These are phyloP conservation scores for Populus simonii DNA, from an alignment of 345 rosid species.

Conservation along the genomic window DNA sequence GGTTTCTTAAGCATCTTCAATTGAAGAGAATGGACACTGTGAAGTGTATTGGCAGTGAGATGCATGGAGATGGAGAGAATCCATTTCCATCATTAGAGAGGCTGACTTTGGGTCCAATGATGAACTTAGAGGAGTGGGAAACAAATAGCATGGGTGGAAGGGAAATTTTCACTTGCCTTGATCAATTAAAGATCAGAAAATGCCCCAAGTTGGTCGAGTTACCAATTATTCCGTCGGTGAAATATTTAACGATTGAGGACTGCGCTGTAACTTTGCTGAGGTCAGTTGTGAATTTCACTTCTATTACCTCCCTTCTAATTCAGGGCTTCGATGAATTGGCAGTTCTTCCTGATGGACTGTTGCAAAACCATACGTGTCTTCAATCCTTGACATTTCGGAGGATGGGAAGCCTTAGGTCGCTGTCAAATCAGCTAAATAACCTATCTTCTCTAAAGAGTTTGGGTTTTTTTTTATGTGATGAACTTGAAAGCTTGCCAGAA, in stretches of 20 bases:
- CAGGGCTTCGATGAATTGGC: not conserved
- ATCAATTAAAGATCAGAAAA: not conserved
- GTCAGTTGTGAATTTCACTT: not conserved
- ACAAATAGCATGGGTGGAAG: too few species aligned
- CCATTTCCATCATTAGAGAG: slow-evolving; percentile 1
- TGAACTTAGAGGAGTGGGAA: not conserved
- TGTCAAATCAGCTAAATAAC: slow-evolving; percentile 7
- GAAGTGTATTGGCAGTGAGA: not conserved
- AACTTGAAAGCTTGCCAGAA: slow-evolving; percentile 14
- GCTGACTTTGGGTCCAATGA: not conserved
- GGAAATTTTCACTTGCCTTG: not conserved
- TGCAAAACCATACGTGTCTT: not conserved
- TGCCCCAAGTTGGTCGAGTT: not conserved
- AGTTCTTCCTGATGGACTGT: not conserved
- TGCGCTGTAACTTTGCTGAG: not conserved
- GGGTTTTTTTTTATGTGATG: rapidly evolving
- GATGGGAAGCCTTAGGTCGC: not conserved
- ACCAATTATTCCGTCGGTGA: not conserved
- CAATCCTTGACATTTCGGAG: not conserved
- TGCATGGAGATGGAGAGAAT: not conserved
- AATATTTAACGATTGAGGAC: not conserved
- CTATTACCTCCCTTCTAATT: not conserved
- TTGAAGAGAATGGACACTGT: not conserved
- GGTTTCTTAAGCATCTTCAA: not conserved
- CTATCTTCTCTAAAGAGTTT: not conserved